phyloP scores from a whole-genome alignment of 306 rosid species.

The Nissolia schottii region DNA sequence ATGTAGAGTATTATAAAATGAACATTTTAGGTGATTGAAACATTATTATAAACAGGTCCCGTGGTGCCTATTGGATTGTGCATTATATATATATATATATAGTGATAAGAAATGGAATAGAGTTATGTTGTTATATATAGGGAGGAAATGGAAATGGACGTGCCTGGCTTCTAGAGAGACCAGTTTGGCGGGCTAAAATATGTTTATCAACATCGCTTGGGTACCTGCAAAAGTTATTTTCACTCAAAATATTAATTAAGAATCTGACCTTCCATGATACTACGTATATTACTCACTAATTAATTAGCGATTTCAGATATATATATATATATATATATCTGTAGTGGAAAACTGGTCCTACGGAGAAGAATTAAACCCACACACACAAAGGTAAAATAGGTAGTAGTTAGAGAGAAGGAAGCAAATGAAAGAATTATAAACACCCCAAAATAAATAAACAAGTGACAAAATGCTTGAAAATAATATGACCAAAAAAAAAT shows the following conservation, averaged over 20 bases:
- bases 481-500: slow-evolving; percentile 2
- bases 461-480: slow-evolving; percentile 39
- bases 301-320: slow-evolving; percentile 18
- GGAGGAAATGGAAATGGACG: slow-evolving; percentile 38
- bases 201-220: slow-evolving; percentile 98
- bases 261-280: slow-evolving; percentile 20
- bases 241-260: not conserved
- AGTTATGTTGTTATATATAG: not conserved
- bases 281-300: slow-evolving; percentile 4
- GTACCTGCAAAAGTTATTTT: slow-evolving; percentile 61
- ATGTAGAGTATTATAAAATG: no score
- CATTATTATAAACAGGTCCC: not conserved
- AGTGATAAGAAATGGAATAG: not conserved
- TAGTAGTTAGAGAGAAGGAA: slow-evolving; percentile 12
- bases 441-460: not conserved
- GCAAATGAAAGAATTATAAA: slow-evolving; percentile 5
- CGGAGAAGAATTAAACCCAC: slow-evolving; percentile 27
- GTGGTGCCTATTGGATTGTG: not conserved
- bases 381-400: slow-evolving; percentile 3
- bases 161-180: slow-evolving; percentile 99
- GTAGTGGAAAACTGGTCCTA: slow-evolving; percentile 26
- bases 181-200: slow-evolving; percentile 94
- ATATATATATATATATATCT: not conserved
- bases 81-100: no score
- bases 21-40: no score